Evolutionary conservation across 495 filamentous ascomycete genomes (phyloP).

Genomic region (Apiosordaria backusii): DNA sequence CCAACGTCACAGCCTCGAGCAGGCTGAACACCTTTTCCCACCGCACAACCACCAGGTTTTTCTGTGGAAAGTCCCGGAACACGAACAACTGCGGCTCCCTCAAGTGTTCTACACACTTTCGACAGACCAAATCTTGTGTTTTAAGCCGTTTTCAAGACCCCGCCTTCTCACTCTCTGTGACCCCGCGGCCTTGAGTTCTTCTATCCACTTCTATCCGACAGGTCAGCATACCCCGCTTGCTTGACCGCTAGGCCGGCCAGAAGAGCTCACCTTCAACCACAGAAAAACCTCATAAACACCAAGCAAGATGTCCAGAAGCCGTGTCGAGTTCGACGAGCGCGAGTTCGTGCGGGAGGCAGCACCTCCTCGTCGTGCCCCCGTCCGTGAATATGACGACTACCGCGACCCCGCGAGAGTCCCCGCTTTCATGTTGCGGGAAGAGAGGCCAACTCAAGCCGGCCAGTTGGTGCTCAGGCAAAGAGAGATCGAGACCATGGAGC

Average conservation of each 20-base stretch:
- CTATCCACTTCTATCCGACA: neutral
- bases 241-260: slow-evolving; percentile 9
- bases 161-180: neutral
- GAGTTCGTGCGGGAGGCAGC: slow-evolving; percentile 37
- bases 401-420: slow-evolving; percentile 35
- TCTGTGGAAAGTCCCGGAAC: neutral
- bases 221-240: slow-evolving; percentile 16
- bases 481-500: slow-evolving; percentile 45
- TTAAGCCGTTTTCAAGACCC: neutral
- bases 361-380: slow-evolving; percentile 24
- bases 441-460: slow-evolving; percentile 36
- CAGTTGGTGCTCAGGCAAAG: slow-evolving; percentile 43
- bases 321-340: slow-evolving; percentile 42
- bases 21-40: slow-evolving; percentile 11
- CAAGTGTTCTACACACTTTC: slow-evolving; percentile 1
- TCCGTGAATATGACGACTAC: slow-evolving; percentile 36
- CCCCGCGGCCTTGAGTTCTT: neutral
- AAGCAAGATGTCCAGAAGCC: slow-evolving; percentile 30
- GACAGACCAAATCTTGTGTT: neutral
- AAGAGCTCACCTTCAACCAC: neutral
- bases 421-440: slow-evolving; percentile 41
- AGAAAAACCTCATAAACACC: slow-evolving; percentile 6
- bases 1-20: slow-evolving; percentile 22
- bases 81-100: neutral
- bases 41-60: neutral